phyloP scores from a whole-genome alignment of 345 rosid species.

The Brassica cretica region DNA sequence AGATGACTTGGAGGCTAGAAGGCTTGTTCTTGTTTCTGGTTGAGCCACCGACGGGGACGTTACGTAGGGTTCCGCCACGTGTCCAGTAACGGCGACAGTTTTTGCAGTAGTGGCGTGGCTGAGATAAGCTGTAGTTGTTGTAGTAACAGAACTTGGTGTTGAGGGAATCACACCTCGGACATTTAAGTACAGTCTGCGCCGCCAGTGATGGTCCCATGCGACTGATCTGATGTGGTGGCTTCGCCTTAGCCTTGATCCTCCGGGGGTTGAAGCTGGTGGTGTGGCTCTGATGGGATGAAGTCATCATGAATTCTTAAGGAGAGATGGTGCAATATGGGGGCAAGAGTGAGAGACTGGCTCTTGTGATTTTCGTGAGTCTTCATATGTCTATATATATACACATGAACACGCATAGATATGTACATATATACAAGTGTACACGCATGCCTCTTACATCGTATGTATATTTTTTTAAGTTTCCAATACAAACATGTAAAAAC shows the following conservation, averaged over 20 bases:
- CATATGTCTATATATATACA: constrained; percentile 11
- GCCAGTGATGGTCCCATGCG: constrained; percentile 39
- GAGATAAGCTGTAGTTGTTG: constrained; percentile 91
- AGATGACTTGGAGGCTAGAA: constrained; percentile 44
- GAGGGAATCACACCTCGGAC: constrained; percentile 84
- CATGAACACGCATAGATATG: constrained; percentile 10
- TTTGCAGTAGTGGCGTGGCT: constrained; percentile 88
- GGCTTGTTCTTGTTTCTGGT: constrained; percentile 76
- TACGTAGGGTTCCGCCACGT: constrained; percentile 75
- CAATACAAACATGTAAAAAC: not conserved
- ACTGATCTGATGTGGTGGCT: constrained; percentile 35
- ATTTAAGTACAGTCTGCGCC: constrained; percentile 47
- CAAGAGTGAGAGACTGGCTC: constrained; percentile 17
- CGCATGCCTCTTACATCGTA: constrained; percentile 3
- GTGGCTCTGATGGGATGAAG: constrained; percentile 37
- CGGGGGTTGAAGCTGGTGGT: constrained; percentile 32
- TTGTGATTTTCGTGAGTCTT: constrained; percentile 23
- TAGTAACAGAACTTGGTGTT: constrained; percentile 92
- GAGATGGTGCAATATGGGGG: constrained; percentile 17
- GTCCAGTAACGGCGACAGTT: constrained; percentile 89
- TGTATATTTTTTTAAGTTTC: not conserved
- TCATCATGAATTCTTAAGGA: constrained; percentile 22
- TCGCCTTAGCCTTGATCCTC: constrained; percentile 30
- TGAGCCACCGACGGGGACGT: constrained; percentile 86
- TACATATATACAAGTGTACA: constrained; percentile 14